These are phyloP conservation scores for Eimeria tenella DNA, from an alignment of 169 alveolate species.

Conservation along the genomic window DNA sequence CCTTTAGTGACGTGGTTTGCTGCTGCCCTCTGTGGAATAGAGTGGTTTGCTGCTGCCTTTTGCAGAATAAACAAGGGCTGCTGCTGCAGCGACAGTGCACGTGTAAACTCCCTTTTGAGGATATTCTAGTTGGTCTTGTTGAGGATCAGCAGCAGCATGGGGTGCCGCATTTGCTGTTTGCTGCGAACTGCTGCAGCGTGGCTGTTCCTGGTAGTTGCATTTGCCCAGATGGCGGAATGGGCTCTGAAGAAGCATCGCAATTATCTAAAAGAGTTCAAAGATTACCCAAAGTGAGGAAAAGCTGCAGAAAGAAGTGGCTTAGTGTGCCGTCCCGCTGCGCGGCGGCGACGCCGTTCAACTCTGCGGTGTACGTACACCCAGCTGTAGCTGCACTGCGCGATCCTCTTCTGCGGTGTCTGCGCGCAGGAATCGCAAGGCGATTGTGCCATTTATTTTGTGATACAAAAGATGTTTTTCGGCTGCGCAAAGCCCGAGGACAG, in stretches of 20 bases:
- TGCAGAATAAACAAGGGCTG: background rate
- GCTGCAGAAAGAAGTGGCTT: background rate
- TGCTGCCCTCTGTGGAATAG: background rate
- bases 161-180: background rate
- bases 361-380: background rate
- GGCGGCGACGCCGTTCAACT: background rate
- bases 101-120: background rate
- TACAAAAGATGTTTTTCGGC: background rate
- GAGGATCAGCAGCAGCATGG: too few relatives aligned
- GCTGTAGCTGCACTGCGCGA: background rate
- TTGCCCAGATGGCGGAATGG: constrained; percentile 93
- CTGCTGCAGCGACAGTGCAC: background rate
- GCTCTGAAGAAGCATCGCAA: constrained; percentile 93
- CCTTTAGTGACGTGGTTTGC: background rate
- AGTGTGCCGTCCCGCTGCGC: too few relatives aligned
- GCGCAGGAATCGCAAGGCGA: constrained; percentile 71
- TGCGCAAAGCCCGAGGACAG: background rate
- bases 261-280: constrained; percentile 90
- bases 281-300: constrained; percentile 84
- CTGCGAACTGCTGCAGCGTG: constrained; percentile 69
- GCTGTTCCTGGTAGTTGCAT: constrained; percentile 85
- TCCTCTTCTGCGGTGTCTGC: background rate
- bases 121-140: background rate
- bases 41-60: background rate
- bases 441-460: constrained; percentile 60